phyloP scores from a whole-genome alignment of 768 basidiomycete species.

The Hortiboletus campestris region DNA sequence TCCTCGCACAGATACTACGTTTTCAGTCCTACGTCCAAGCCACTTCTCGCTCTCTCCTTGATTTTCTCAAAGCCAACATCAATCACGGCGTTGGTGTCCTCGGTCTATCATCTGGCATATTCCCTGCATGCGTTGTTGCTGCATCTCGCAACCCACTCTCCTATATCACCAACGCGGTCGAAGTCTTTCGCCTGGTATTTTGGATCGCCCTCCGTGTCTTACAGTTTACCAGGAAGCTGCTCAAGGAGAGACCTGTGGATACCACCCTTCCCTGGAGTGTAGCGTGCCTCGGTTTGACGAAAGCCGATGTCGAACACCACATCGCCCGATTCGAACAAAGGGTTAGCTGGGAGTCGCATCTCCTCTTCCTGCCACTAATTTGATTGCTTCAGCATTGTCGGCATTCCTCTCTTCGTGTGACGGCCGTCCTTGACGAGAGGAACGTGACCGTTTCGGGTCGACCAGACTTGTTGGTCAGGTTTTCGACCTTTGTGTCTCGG shows the following conservation, averaged over 20 bases:
- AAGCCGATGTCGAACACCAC: constrained; percentile 21
- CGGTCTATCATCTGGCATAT: constrained; percentile 57
- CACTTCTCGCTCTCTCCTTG: constrained; percentile 21
- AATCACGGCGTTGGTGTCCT: constrained; percentile 39
- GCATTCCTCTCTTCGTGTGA: constrained; percentile 40
- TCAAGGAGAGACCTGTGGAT: constrained; percentile 22
- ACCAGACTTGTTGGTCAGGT: constrained; percentile 47
- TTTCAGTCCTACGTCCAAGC: constrained; percentile 46
- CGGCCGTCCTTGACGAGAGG: constrained; percentile 46
- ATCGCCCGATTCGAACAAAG: constrained; percentile 25
- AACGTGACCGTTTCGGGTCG: constrained; percentile 58
- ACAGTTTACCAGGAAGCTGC: constrained; percentile 30
- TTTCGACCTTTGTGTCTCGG: constrained; percentile 38
- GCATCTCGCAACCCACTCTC: constrained; percentile 39
- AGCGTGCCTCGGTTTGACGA: constrained; percentile 37
- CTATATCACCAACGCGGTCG: constrained; percentile 44
- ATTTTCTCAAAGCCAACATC: constrained; percentile 35
- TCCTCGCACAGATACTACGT: constrained; percentile 51
- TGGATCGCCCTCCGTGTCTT: constrained; percentile 50
- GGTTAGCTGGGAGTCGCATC: constrained; percentile 4
- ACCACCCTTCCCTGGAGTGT: constrained; percentile 43
- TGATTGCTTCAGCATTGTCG: constrained; percentile 8
- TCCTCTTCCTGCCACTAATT: not conserved
- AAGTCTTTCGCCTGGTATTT: constrained; percentile 49
- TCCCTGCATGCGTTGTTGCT: constrained; percentile 51